Percentiles rank a stretch among this genome's conserved stretches.
Conservation (phyloP, 257 asterid species). For the Fraxinus excelsior region DNA sequence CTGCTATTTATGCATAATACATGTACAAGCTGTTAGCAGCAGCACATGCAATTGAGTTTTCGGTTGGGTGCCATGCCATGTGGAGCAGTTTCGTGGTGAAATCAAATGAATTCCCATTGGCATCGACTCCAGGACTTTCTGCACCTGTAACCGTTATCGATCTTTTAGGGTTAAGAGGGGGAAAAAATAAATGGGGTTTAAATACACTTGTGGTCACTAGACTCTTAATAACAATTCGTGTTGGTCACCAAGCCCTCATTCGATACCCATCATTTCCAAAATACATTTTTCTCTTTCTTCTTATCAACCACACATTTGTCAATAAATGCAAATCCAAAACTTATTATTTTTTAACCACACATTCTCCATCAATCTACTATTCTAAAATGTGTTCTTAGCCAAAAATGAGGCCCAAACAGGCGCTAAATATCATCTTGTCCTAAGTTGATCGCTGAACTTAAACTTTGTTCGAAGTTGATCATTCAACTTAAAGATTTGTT, state of each 20-base stretch:
- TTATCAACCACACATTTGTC: too few species aligned
- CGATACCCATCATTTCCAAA: too few species aligned
- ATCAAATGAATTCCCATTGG: slow-evolving; percentile 74
- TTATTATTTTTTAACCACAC: too few species aligned
- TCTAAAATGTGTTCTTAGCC: too few species aligned
- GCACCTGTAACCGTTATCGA: slow-evolving; percentile 45
- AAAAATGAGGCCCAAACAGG: too few species aligned
- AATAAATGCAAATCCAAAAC: too few species aligned
- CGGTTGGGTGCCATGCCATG: slow-evolving; percentile 88
- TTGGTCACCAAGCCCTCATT: not conserved
- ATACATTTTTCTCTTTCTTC: too few species aligned
- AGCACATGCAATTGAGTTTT: slow-evolving; percentile 80
- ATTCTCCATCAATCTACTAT: too few species aligned
- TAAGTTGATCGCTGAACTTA: not conserved
- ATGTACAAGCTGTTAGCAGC: slow-evolving; percentile 85
- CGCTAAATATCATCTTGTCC: not conserved
- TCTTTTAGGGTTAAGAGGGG: not conserved
- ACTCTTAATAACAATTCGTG: not conserved
- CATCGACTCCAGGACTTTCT: slow-evolving; percentile 63
- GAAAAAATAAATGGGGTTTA: not conserved
- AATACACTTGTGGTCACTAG: not conserved
- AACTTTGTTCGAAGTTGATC: not conserved
- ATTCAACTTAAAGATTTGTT: not conserved
- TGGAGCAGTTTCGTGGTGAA: slow-evolving; percentile 79
- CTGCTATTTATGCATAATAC: slow-evolving; percentile 61